Evolutionary conservation across 2,329 filamentous ascomycete species (phyloP), one percentile per base, ranked within the genome.

Genomic region (Emericellopsis atlantica): DNA sequence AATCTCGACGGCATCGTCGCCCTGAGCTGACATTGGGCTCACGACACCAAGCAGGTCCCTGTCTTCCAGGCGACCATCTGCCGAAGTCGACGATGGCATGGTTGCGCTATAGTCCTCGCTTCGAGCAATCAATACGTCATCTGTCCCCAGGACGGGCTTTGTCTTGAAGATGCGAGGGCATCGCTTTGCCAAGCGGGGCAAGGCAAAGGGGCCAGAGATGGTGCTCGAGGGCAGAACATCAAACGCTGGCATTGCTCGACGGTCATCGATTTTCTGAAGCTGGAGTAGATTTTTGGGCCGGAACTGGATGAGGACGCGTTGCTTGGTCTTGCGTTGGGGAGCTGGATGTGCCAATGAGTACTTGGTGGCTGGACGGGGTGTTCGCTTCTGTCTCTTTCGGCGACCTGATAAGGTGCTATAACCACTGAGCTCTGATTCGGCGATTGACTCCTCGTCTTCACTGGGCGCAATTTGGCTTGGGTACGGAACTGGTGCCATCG

Each of bases 201-300:
- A 69, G 43, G 76, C 76, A 47, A 69, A 66, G 40, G 70, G 62
- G 44, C 72, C 60, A 36, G 70, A 62, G 33, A 81, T 64, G 12
- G 73, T 64, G n/a, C 73, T 74, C 2, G 79, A 76, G 0, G 83
- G 81, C 34, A 87, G 71, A n/a, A 86, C 74, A 49, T 90, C 84
- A 47, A 85, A 77, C 4, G 76, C 72, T 1, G 84, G 69, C 0
- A 81, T 80, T 21, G 83, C 73, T 16, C 44, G 37, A 16, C 41
- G 31, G 14, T 66, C 66, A 45, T 76, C 70, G n/a, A 86, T 56
- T 43, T 75, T 70, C 52, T 88, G 84, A 14, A 89, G 63, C 56
- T 90, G 84, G 6, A 89, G 67, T 6, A 87, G 62, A 15, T 87
- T 62, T 40, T 76, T 76, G 10, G 83, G 81, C 14, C 81, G 74